phyloP scores from a whole-genome alignment of 768 basidiomycete genomes.

The Botryobasidium botryosum region DNA sequence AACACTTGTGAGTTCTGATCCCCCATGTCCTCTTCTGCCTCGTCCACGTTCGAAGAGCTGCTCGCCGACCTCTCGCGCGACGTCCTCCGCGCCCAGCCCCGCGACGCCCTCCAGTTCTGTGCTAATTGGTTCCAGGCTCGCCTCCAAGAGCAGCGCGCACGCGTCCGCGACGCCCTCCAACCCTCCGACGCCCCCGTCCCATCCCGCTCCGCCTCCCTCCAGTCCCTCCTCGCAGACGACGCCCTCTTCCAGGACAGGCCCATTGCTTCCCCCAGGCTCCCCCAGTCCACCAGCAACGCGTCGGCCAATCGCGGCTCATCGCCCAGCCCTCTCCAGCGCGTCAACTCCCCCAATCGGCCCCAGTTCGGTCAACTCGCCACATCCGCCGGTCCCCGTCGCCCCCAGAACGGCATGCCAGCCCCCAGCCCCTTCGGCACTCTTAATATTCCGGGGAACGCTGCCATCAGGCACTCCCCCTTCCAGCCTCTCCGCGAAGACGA shows the following conservation, averaged over 20 bases:
- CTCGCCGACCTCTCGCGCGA: constrained; percentile 77
- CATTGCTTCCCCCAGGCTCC: no score
- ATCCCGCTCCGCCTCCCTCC: constrained; percentile 35
- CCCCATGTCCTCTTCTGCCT: no score
- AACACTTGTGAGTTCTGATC: no score
- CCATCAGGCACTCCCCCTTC: constrained; percentile 24
- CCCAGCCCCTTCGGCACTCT: constrained; percentile 63
- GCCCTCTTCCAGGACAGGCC: no score
- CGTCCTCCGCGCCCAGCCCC: constrained; percentile 68
- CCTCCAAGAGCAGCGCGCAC: constrained; percentile 67
- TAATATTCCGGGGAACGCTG: constrained; percentile 67
- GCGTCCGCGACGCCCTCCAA: constrained; percentile 47
- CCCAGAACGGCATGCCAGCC: constrained; percentile 30
- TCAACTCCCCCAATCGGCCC: no score
- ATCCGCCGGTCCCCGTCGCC: constrained; percentile 32
- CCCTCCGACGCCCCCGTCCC: constrained; percentile 27
- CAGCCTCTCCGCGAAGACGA: constrained; percentile 27
- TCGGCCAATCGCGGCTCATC: no score
- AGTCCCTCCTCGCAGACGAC: no score
- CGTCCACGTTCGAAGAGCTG: constrained; percentile 71
- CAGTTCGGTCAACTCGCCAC: constrained; percentile 18
- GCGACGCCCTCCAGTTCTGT: constrained; percentile 82
- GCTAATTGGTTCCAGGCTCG: constrained; percentile 89
- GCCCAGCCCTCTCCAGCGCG: no score
- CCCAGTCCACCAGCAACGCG: no score